Evolutionary conservation across 192 early-diverging fungal species (phyloP), one percentile per base, ranked within the genome.

Genomic region (Pecoramyces ruminantium): DNA sequence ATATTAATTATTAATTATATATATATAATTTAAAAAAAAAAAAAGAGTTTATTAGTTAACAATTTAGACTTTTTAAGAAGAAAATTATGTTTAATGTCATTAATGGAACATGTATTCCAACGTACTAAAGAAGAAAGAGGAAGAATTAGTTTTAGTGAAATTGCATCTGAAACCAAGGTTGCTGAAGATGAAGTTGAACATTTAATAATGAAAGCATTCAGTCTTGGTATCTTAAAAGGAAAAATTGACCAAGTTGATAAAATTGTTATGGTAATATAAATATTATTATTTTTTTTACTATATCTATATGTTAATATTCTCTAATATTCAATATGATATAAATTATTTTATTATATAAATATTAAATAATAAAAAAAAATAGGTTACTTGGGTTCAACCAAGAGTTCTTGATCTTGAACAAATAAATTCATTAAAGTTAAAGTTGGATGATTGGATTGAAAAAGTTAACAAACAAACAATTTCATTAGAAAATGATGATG

Each of bases 61-160:
- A 89, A 91, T 80, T 84, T 93, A 17, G 85, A 90, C 18, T 92
- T 94, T 82, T 85, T 99, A 78, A 92, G 92, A 80, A 95, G 97
- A 88, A 99, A 99, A 89, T 94, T 99, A 78, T 93, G 97, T 67
- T 88, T 98, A 81, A 98, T 98, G 95, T 94, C 98, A 0, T 88
- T 99, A 77, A 95, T 98, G 80, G 98, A 98, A 85, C 89, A 91
- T 8, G 92, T 98, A 78, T 99, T 98, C 86, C 92, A 92, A 86
- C 91, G 95, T 39, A 87, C 85, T 83, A 89, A 93, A 79, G 90
- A 94, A 83, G 86, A 92, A 83, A 87, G 95, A n/a, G 86, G 86
- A 25, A 86, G 87, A 1, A 92, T 98, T 78, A 85, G 93, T 11
- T 99, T 99, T 86, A 82, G 82, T 9, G 89, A 85, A 6, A 93